A percentile compares a stretch with the other conserved stretches of the same genome.
phyloP scores from a whole-genome alignment of 2,329 filamentous ascomycete genomes.

The Thermoascus crustaceus region DNA sequence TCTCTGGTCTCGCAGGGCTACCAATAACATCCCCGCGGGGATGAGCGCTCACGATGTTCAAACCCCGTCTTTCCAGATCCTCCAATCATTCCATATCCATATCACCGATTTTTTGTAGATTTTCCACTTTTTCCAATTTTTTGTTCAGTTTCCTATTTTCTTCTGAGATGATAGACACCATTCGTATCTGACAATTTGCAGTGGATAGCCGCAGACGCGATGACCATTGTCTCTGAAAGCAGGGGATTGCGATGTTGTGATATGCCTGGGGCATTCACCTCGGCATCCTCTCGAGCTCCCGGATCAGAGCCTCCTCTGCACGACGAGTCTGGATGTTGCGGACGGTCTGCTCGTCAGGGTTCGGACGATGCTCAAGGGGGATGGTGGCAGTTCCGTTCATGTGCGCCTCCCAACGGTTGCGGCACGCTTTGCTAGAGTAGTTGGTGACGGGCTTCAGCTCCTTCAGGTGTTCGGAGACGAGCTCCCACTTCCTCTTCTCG shows the following conservation, averaged over 20 bases:
- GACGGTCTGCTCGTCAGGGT: constrained; percentile 10
- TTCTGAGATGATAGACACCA: too few relatives aligned
- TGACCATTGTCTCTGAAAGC: neutral
- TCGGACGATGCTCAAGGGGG: constrained; percentile 30
- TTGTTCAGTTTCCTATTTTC: too few relatives aligned
- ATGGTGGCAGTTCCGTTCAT: constrained; percentile 37
- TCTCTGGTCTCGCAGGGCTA: too few relatives aligned
- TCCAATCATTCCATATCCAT: too few relatives aligned
- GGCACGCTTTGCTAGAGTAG: constrained; percentile 41
- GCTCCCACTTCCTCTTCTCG: constrained; percentile 36
- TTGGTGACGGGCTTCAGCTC: constrained; percentile 29
- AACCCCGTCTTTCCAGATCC: too few relatives aligned
- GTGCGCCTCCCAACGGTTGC: constrained; percentile 34
- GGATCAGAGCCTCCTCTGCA: neutral
- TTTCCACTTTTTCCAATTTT: too few relatives aligned
- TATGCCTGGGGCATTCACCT: neutral
- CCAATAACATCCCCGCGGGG: too few relatives aligned
- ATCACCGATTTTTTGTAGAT: too few relatives aligned
- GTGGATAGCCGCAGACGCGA: too few relatives aligned
- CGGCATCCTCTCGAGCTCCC: neutral
- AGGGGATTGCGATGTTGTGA: neutral
- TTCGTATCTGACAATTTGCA: too few relatives aligned
- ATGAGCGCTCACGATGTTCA: too few relatives aligned
- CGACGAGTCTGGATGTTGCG: neutral
- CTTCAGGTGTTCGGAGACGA: constrained; percentile 37